These are phyloP conservation scores for Endocladia muricata DNA, from an alignment of 31 red algal species.

Conservation along the genomic window DNA sequence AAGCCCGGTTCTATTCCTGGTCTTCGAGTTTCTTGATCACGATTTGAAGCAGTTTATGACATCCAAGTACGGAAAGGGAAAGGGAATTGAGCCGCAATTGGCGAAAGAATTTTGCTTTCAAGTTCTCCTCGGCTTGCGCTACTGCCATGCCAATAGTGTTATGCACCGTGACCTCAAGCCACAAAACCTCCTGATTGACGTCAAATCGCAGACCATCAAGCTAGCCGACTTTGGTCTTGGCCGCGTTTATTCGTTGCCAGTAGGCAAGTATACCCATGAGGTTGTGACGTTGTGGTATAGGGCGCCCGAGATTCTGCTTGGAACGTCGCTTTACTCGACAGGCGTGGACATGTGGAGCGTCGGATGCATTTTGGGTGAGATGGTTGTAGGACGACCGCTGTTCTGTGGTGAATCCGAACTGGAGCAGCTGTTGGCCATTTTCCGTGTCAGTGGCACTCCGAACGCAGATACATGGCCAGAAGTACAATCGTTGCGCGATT, in stretches of 20 bases:
- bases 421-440: constrained; percentile 98
- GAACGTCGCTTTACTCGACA: constrained; percentile 83
- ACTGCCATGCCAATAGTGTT: constrained; percentile 86
- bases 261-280: constrained; percentile 95
- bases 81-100: constrained; percentile 44
- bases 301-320: constrained; percentile 96
- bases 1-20: constrained; percentile 97
- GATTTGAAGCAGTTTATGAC: constrained; percentile 99
- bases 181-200: constrained; percentile 95
- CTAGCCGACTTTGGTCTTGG: constrained; percentile 99
- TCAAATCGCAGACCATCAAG: constrained; percentile 73
- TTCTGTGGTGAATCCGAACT: constrained; percentile 98
- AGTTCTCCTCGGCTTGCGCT: constrained; percentile 86
- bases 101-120: constrained; percentile 93
- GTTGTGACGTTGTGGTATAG: constrained; percentile 99
- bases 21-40: constrained; percentile 97
- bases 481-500: constrained; percentile 88
- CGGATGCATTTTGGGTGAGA: constrained; percentile 98
- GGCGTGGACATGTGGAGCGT: constrained; percentile 98
- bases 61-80: no score
- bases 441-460: constrained; percentile 85
- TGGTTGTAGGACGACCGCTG: constrained; percentile 84
- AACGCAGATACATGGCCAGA: constrained; percentile 83
- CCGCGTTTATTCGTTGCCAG: constrained; percentile 90
- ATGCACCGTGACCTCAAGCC: constrained; percentile 98